Evolutionary conservation across 2,329 filamentous ascomycete species (phyloP), one percentile per base, ranked within the genome.

Genomic region (Rachicladosporium sp.): DNA sequence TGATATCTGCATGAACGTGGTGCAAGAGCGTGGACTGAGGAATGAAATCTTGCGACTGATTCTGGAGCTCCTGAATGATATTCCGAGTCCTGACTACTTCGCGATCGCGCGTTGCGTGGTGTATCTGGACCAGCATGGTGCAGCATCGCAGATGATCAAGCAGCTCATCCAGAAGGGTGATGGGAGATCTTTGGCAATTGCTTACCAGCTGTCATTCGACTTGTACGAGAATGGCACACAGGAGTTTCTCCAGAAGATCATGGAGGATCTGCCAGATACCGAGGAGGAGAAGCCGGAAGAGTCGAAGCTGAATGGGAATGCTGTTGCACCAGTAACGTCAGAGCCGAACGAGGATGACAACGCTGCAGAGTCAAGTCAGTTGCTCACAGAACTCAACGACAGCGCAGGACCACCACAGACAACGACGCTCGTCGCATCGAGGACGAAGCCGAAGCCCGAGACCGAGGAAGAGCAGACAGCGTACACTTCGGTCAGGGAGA

Each of bases 211-310:
- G 42, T 91, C 89, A 1, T 98, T 98, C 55, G 91, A 98, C 55
- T 72, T 98, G 4, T 96, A 95, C 62, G 91, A 98, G 65, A 98
- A 98, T 56, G 91, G 91, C 50, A 96, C 91, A 0, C 91, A 98
- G 54, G 91, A 96, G 58, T 98, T 98, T 53, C 65, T 98, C 15
- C 79, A 80, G 50, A 95, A 91, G 64, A 84, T 98, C 33, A 80
- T 89, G 55, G 77, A 83, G 43, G 78, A 84, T 34, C 68, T 96
- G 27, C 84, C 87, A 0, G 66, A 70, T 33, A 51, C 51, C 3
- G 64, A 66, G 29, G 55, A 59, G 10, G 66, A 71, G 21, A 66
- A 71, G n/a, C 41, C 35, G 6, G 53, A 57, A 7, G 44, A 50
- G 32, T 31, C 31, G n/a, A 50, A 56, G 10, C 54, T 56, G 13